These are phyloP conservation scores for Papilionanthe hybrid DNA, from an alignment of 116 monocot species.

Conservation along the genomic window DNA sequence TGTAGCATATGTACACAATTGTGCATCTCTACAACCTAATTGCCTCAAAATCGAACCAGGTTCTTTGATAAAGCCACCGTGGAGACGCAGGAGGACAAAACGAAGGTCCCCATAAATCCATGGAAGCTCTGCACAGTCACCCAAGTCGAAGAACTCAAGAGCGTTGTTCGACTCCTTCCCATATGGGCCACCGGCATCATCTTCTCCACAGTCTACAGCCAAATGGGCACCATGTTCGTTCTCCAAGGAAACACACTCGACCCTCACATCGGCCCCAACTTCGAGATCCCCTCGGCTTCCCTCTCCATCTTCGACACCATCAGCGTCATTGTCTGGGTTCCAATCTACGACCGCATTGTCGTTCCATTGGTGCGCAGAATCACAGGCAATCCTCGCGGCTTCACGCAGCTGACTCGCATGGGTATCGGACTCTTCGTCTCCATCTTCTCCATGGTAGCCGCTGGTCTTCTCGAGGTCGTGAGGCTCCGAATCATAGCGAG, in stretches of 20 bases:
- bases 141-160: constrained; percentile 80
- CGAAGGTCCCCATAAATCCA: constrained; percentile 5
- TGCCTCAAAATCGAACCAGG: constrained; percentile 14
- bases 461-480: constrained; percentile 47
- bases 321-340: constrained; percentile 68
- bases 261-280: constrained; percentile 46
- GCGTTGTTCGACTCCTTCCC: constrained; percentile 8
- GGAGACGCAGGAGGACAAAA: constrained; percentile 22
- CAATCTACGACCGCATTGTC: constrained; percentile 58
- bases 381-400: constrained; percentile 55
- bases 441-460: constrained; percentile 60
- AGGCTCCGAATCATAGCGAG: constrained; percentile 39
- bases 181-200: too few species aligned
- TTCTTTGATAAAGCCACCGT: constrained; percentile 71
- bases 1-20: not conserved
- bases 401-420: constrained; percentile 73
- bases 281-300: constrained; percentile 59
- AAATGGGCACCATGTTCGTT: constrained; percentile 57
- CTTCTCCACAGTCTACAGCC: too few species aligned
- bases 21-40: not conserved
- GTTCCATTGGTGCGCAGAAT: constrained; percentile 43
- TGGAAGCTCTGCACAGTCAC: constrained; percentile 73
- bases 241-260: constrained; percentile 72
- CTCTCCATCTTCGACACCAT: constrained; percentile 65
- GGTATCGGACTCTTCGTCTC: constrained; percentile 71